Percentiles rank a stretch among this genome's conserved stretches.
These are phyloP conservation scores for Peltaster fructicola DNA, from an alignment of 2,329 filamentous ascomycete species.

Conservation along the genomic window DNA sequence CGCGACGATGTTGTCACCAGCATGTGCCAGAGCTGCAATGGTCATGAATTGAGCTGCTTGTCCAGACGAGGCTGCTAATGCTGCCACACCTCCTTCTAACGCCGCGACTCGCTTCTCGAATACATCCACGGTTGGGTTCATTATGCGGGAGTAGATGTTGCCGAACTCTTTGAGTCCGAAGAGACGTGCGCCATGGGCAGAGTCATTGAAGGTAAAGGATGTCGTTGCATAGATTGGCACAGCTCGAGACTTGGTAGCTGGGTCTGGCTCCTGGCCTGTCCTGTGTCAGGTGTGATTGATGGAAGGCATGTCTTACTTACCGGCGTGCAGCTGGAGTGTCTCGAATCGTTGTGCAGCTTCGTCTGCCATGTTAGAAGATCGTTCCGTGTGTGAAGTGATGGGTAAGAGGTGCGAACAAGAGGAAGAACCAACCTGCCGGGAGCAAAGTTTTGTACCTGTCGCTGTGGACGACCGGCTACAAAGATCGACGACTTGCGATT, in stretches of 20 bases:
- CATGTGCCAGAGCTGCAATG: slow-evolving; percentile 64
- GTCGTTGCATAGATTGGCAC: slow-evolving; percentile 90
- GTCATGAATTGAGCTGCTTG: slow-evolving; percentile 88
- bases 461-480: too few relatives aligned
- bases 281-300: slow-evolving; percentile 17
- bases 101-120: slow-evolving; percentile 96
- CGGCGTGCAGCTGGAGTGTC: slow-evolving; percentile 34
- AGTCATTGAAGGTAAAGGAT: slow-evolving; percentile 92
- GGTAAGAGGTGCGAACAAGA: too few relatives aligned
- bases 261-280: slow-evolving; percentile 58
- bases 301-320: slow-evolving; percentile 36
- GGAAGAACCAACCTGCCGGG: too few relatives aligned
- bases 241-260: slow-evolving; percentile 68
- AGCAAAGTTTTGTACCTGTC: too few relatives aligned
- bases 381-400: too few relatives aligned
- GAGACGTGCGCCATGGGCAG: slow-evolving; percentile 80
- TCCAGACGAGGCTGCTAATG: slow-evolving; percentile 68
- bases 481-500: too few relatives aligned
- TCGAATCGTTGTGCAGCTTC: slow-evolving; percentile 29
- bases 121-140: slow-evolving; percentile 90
- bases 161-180: slow-evolving; percentile 94
- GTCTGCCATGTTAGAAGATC: slow-evolving; percentile 13
- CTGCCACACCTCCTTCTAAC: slow-evolving; percentile 78
- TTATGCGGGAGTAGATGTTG: slow-evolving; percentile 95
- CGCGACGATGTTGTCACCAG: slow-evolving; percentile 83